Evolutionary conservation across 1,139 yeast species (phyloP), one percentile per base, ranked within the genome.

Genomic region (Pichia sp.): DNA sequence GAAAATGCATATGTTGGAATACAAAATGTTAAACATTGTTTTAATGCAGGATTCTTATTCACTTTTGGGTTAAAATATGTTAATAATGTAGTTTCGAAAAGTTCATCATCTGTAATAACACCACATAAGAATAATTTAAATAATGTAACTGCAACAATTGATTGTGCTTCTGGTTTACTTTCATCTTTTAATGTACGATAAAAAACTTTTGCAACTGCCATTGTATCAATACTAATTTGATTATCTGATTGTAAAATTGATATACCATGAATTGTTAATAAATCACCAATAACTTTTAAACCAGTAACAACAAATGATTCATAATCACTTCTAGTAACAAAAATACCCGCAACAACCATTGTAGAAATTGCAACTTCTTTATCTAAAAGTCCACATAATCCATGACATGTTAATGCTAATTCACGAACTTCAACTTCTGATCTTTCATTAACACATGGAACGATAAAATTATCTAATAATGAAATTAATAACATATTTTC

Each of bases 1-100:
- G 96, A 84, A 57, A 78, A 85, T 27, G 94, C 82, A 58, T 86
- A 88, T 1, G 86, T 95, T 0, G 97, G 97, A 29, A 91, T 70
- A 56, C 96, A 88, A 57, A 86, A 88, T 10, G 94, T 78, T 46
- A 89, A 74, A 1, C 86, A 83, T 62, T 91, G 97, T 42, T 81
- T 72, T 48, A 89, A 66, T 15, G 79, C 77, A 46, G 76, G 80
- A 52, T 88, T 87, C 13, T 66, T 62, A 5, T 74, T 62, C 37
- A 82, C 80, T 3, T 66, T 60, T 0, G 89, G 87, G 44, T 83
- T 80, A 62, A 86, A 88, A 55, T 87, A 89, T 1, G 84, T 74
- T 40, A 85, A 63, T 6, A 89, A 65, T 44, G 88, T 66, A 0
- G 85, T 76, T 57, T 82, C 89, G 48, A 88, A 74, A 25, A 88